These are phyloP conservation scores for Dactylorhiza incarnata DNA, from an alignment of 106 monocot genomes.

Conservation along the genomic window DNA sequence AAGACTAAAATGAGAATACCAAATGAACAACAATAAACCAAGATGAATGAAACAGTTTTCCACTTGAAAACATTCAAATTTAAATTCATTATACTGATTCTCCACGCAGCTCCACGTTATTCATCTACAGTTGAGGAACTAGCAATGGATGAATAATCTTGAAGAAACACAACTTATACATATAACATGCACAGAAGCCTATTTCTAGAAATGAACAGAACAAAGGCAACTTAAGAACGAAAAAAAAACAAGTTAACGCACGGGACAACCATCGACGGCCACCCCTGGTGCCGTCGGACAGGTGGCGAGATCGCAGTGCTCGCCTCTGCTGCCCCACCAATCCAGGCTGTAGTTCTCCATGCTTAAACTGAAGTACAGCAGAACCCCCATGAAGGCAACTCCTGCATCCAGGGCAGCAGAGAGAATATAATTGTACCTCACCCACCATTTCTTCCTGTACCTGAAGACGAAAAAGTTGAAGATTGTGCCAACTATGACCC, in stretches of 20 bases:
- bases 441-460: constrained; percentile 77
- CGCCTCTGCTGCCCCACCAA: constrained; percentile 59
- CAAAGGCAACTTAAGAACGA: neutral
- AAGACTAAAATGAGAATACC: no score
- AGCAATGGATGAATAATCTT: neutral
- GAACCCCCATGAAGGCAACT: constrained; percentile 66
- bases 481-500: constrained; percentile 55
- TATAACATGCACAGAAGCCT: neutral
- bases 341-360: constrained; percentile 33
- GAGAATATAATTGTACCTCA: constrained; percentile 68
- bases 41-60: no score
- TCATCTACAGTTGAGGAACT: neutral
- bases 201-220: neutral
- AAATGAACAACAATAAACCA: no score
- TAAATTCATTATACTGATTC: no score
- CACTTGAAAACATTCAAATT: no score
- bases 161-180: neutral
- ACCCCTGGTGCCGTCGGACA: constrained; percentile 62
- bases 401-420: constrained; percentile 67
- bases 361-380: constrained; percentile 51
- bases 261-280: constrained; percentile 16
- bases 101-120: neutral
- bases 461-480: constrained; percentile 89
- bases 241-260: neutral
- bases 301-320: constrained; percentile 54